Percentiles rank a stretch among this genome's conserved stretches.
phyloP scores from a whole-genome alignment of 2,329 filamentous ascomycete genomes.

The Aspergillus amoenus region DNA sequence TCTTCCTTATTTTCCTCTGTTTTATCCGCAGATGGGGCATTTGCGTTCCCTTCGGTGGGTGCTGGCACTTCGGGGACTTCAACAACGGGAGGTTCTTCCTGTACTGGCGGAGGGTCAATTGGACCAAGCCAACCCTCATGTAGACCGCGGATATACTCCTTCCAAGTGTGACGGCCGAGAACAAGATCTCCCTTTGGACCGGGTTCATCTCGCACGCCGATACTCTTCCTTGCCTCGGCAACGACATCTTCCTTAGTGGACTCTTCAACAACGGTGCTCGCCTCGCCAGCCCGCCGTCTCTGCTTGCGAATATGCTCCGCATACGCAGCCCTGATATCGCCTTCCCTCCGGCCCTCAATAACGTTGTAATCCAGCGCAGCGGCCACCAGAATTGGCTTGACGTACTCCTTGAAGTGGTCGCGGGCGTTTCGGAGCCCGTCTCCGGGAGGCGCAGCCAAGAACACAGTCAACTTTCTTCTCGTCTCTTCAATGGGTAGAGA shows the following conservation, averaged over 20 bases:
- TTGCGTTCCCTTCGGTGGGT: constrained; percentile 14
- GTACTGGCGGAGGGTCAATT: constrained; percentile 52
- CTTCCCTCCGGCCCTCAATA: constrained; percentile 84
- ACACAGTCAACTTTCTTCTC: constrained; percentile 81
- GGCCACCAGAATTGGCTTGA: constrained; percentile 87
- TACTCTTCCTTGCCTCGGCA: constrained; percentile 61
- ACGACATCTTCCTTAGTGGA: constrained; percentile 61
- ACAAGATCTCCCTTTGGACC: constrained; percentile 82
- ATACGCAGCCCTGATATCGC: constrained; percentile 83
- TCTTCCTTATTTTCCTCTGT: constrained; percentile 46
- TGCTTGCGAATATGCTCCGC: constrained; percentile 77
- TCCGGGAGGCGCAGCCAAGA: constrained; percentile 79
- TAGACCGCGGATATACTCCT: constrained; percentile 88
- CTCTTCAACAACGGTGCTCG: constrained; percentile 43
- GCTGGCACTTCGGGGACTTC: constrained; percentile 19
- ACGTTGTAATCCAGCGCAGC: constrained; percentile 96
- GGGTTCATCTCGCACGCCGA: constrained; percentile 68
- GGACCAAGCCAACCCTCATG: constrained; percentile 97
- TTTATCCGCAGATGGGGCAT: constrained; percentile 24
- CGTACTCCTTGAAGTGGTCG: constrained; percentile 93
- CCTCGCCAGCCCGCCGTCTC: constrained; percentile 61
- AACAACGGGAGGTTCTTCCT: constrained; percentile 15
- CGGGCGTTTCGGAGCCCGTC: constrained; percentile 82
- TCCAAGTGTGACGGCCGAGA: constrained; percentile 91
- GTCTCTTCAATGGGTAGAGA: constrained; percentile 70